Percentiles rank a stretch among this genome's conserved stretches.
Evolutionary conservation across 345 rosid species (phyloP).

Genomic region (Crucihimalaya himalaica): DNA sequence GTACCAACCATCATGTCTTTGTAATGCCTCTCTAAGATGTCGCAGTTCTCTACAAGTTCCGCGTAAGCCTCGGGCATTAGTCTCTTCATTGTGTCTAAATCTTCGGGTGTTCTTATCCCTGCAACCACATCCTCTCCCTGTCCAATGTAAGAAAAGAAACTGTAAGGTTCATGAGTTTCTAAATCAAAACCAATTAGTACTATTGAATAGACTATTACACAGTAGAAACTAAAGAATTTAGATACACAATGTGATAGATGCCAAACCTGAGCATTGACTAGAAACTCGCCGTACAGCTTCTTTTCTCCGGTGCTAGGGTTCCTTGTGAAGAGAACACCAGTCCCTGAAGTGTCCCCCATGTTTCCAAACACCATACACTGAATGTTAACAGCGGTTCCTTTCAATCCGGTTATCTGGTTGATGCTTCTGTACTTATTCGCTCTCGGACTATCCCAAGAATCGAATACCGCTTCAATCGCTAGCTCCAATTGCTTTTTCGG

Average conservation of each 20-base stretch:
- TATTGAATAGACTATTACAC: too few species aligned
- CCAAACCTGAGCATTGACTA: constrained; percentile 87
- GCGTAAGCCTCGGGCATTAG: constrained; percentile 80
- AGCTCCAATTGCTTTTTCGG: constrained; percentile 71
- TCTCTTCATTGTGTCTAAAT: constrained; percentile 69
- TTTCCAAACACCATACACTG: constrained; percentile 97
- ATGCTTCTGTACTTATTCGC: constrained; percentile 84
- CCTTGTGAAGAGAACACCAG: constrained; percentile 92
- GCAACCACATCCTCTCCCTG: constrained; percentile 99
- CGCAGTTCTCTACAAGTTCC: constrained; percentile 85
- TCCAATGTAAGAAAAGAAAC: background rate
- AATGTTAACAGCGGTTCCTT: constrained; percentile 91
- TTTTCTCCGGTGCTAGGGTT: constrained; percentile 95
- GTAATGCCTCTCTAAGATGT: constrained; percentile 83
- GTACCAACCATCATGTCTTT: constrained; percentile 88
- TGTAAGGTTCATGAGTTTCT: background rate
- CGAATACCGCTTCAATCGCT: constrained; percentile 79
- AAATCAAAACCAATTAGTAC: background rate
- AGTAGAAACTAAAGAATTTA: too few species aligned
- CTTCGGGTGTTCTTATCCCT: constrained; percentile 93
- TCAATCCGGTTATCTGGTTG: constrained; percentile 84
- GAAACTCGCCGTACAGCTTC: constrained; percentile 89
- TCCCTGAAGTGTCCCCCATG: constrained; percentile 94
- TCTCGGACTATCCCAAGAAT: constrained; percentile 92
- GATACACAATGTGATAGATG: background rate